These are phyloP conservation scores for Fraxinus latifolia DNA, from an alignment of 305 asterid species.

Conservation along the genomic window DNA sequence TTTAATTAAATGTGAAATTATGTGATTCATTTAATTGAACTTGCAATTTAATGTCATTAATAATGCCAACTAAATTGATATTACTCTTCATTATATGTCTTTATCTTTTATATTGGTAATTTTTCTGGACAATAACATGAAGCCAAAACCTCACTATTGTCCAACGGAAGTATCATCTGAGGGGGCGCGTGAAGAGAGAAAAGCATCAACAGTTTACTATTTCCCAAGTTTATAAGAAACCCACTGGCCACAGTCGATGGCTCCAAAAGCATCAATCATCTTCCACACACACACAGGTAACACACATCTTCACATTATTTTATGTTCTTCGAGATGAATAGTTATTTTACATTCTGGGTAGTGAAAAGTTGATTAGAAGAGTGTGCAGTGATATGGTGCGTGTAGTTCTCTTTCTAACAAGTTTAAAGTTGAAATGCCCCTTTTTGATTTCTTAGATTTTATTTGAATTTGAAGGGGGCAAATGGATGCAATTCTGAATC, in stretches of 20 bases:
- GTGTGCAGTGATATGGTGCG: neutral
- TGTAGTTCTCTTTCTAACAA: neutral
- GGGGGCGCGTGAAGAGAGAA: neutral
- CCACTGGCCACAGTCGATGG: neutral
- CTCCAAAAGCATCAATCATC: neutral
- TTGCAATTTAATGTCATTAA: too few relatives aligned
- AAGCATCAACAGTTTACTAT: neutral
- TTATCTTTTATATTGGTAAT: neutral
- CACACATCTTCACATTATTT: neutral
- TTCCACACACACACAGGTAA: neutral
- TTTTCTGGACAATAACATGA: neutral
- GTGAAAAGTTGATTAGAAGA: neutral
- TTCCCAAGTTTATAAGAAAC: neutral
- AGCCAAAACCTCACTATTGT: neutral
- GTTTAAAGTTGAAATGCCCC: neutral
- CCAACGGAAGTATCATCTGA: neutral
- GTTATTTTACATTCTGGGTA: neutral
- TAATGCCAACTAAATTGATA: neutral
- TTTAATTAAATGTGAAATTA: too few relatives aligned
- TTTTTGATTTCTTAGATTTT: neutral
- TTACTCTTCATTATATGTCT: neutral
- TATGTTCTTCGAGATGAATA: neutral
- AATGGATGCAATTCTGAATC: constrained; percentile 43
- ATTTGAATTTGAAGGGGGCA: constrained; percentile 4
- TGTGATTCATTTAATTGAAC: neutral